Evolutionary conservation across 768 basidiomycete genomes (phyloP).

Genomic region (Neoboletus brunneissimus): DNA sequence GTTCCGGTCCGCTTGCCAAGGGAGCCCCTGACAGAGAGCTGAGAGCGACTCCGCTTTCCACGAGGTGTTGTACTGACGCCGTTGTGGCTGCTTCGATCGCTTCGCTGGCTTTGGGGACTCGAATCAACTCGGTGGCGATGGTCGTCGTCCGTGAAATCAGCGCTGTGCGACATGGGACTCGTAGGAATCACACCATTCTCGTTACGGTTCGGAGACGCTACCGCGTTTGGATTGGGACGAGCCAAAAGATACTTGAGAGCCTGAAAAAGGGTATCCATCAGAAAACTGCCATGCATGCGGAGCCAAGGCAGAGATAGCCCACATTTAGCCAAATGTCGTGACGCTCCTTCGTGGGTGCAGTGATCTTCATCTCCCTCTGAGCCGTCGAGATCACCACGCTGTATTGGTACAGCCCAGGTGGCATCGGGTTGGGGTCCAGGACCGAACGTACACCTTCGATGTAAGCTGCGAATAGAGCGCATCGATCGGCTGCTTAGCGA

Average conservation of each 20-base stretch:
- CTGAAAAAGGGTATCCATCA: slow-evolving; percentile 38
- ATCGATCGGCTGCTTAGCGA: slow-evolving; percentile 3
- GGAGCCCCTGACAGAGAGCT: slow-evolving; percentile 68
- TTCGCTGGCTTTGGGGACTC: slow-evolving; percentile 76
- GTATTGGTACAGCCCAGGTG: slow-evolving; percentile 89
- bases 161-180: slow-evolving; percentile 47
- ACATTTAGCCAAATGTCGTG: slow-evolving; percentile 98
- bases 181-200: slow-evolving; percentile 38
- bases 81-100: slow-evolving; percentile 54
- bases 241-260: slow-evolving; percentile 88
- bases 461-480: slow-evolving; percentile 56
- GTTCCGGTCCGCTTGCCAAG: slow-evolving; percentile 86
- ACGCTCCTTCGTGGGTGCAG: slow-evolving; percentile 91
- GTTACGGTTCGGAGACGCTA: slow-evolving; percentile 26
- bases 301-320: slow-evolving; percentile 29
- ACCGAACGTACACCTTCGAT: slow-evolving; percentile 90
- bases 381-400: slow-evolving; percentile 91
- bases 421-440: slow-evolving; percentile 95
- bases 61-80: slow-evolving; percentile 75
- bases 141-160: slow-evolving; percentile 51
- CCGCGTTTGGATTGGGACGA: slow-evolving; percentile 49
- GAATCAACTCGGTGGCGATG: slow-evolving; percentile 45
- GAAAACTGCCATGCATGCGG: slow-evolving; percentile 5
- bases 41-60: slow-evolving; percentile 75
- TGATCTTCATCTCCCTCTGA: slow-evolving; percentile 96